These are phyloP conservation scores for Hypoxylon cercidicola DNA, from an alignment of 495 filamentous ascomycete genomes.

Conservation along the genomic window DNA sequence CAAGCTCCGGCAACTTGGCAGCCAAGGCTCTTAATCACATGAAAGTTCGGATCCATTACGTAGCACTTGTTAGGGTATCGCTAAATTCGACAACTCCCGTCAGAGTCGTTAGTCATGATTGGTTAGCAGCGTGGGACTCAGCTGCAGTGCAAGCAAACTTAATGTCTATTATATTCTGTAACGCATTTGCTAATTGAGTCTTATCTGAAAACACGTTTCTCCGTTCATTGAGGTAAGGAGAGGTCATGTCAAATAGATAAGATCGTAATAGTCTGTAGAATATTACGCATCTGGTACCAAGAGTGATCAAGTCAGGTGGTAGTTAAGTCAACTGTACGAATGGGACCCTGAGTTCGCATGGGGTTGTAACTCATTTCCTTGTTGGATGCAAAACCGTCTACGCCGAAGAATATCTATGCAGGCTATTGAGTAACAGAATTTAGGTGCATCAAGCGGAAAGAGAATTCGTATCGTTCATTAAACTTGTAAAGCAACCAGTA, in stretches of 20 bases:
- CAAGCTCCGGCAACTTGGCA: not conserved
- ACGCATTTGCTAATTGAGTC: too few species aligned
- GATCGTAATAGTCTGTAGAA: too few species aligned
- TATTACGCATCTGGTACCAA: too few species aligned
- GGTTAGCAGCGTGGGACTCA: conserved; percentile 3
- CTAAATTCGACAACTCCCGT: conserved; percentile 16
- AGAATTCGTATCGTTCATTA: conserved; percentile 17
- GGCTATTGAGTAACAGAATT: not conserved
- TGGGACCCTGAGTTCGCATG: not conserved
- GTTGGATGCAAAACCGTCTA: not conserved
- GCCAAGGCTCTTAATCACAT: too few species aligned
- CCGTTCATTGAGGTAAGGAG: too few species aligned
- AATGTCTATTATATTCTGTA: not conserved
- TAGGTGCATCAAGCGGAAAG: not conserved
- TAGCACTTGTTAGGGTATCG: not conserved
- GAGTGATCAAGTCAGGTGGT: too few species aligned
- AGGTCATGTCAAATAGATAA: too few species aligned
- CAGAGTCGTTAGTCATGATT: conserved; percentile 8
- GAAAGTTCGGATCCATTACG: conserved; percentile 4
- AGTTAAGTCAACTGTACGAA: not conserved
- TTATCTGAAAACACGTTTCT: too few species aligned
- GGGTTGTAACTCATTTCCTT: not conserved
- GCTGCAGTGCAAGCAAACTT: conserved; percentile 6
- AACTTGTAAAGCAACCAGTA: conserved; percentile 6
- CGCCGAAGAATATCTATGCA: not conserved